Base-by-base conservation (phyloP, 805 yeast species). In the Metschnikowia cerradonensis region DNA sequence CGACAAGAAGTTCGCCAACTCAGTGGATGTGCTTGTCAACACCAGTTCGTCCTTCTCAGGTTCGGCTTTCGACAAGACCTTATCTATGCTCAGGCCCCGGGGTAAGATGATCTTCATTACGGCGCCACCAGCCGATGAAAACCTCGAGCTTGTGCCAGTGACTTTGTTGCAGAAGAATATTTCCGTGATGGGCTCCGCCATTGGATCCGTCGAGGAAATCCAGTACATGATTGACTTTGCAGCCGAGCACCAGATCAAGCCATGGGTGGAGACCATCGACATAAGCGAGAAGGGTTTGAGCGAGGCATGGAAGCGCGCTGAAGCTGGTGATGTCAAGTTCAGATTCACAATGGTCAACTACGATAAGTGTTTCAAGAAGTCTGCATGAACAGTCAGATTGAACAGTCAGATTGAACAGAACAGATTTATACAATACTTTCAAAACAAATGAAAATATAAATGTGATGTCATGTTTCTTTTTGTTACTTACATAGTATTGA, bases 41-140 rank as follows among this genome's bases (percentile, higher is more conserved):
- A 57, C 60, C 39, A 50, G 56, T 34, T 53, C 52, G 20, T 55
- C 59, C 3, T 59, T 60, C 53, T 36, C 48, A n/a, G 64, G 64
- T 8, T 52, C 55, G 11, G 43, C 58, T 3, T 54, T 58, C 30
- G 56, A 55, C 42, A 49, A 55, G 41, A 47, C 52, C 2, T 44
- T 56, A 39, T 13, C 19, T 4, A 55, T 55, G 59, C 45, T 55
- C 41, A 53, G 37, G 38, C 58, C 60, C 3, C 47, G 59, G 19
- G 57, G 59, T 1, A 49, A 53, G 51, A 47, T 57, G 55, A 43
- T 53, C 34, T 55, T 55, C 45, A 57, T 57, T 34, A 57, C 60
- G 10, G 53, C 50, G 3, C 60, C 60, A 5, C 60, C 60, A 3
- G 45, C 39, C 1, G 26, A 20, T 26, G 59, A 57, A 32, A 22